Conservation (phyloP, 2,329 filamentous ascomycete species). For the Ceratocystis smalleyi region DNA sequence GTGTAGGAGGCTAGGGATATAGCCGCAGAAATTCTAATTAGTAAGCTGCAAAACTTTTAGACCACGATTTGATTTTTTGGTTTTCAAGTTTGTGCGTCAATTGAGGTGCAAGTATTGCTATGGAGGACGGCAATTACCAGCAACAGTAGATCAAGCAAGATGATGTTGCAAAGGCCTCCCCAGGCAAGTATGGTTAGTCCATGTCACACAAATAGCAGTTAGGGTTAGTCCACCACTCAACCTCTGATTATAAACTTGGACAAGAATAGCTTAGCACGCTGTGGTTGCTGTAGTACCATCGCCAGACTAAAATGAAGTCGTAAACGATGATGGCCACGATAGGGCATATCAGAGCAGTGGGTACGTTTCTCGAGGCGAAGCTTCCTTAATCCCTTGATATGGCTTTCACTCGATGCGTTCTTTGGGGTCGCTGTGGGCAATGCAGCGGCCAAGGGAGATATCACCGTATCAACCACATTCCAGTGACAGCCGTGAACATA, state of each 20-base stretch:
- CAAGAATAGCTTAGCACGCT: neutral
- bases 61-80: neutral
- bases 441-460: neutral
- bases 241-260: neutral
- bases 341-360: neutral
- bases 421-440: neutral
- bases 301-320: neutral
- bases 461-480: constrained; percentile 8
- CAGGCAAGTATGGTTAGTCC: no score
- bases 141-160: no score
- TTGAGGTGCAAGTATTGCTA: neutral
- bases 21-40: neutral
- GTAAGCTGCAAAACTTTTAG: neutral
- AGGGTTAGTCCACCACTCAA: neutral
- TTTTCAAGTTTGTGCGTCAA: neutral
- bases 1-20: neutral
- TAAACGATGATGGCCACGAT: neutral
- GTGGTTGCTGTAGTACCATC: neutral
- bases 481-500: neutral
- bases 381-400: neutral
- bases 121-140: neutral
- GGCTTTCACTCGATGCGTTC: neutral
- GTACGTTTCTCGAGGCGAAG: neutral
- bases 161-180: no score
- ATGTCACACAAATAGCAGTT: no score